Evolutionary conservation across 2,329 filamentous ascomycete species (phyloP), one percentile per base, ranked within the genome.

Genomic region (Metarhizium rileyi): DNA sequence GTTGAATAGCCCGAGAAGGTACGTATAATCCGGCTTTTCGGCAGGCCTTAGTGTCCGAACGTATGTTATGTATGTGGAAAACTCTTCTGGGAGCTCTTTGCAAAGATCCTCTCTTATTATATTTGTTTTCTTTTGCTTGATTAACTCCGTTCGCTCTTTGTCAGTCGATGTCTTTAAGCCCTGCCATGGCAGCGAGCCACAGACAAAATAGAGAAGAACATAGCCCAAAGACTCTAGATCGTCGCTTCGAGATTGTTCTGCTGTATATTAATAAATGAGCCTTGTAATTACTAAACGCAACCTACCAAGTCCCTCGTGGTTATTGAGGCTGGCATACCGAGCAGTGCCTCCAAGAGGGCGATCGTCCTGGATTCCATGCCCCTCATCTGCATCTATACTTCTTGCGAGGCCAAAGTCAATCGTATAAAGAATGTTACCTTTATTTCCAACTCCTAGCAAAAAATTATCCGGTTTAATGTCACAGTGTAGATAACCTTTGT

Each of bases 391-490:
- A 18, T 41, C 14, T 14, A 22, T 8, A 41, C 18, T 26, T 26
- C n/a, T 97, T 66, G 93, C 93, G 57, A 97, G 77, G 78, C 93
- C 93, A 62, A 98, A 98, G 72, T 97, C 93, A 61, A 97, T 97
- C 45, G 97, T 91, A 61, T 97, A 96, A 77, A 98, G 91, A 76
- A 96, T 91, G 75, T 97, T 98, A 57, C 93, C 93, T 65, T 91
- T 88, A 81, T 97, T 97, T 66, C 93, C 91, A 62, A 97, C 97
- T 55, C 91, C 90, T 90, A 96, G 96, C 46, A 96, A 77, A 75
- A 97, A 97, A 81, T 98, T 97, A 78, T 97, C 93, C 33, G 93
- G 93, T 80, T 97, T 97, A 77, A 98, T 98, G 70, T 97, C 93
- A 72, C 91, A 90, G 75, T 98, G 91, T 68, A 97, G 97, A 71